These are phyloP conservation scores for Micractinium conductrix DNA, from an alignment of 139 green algal species.

Conservation along the genomic window DNA sequence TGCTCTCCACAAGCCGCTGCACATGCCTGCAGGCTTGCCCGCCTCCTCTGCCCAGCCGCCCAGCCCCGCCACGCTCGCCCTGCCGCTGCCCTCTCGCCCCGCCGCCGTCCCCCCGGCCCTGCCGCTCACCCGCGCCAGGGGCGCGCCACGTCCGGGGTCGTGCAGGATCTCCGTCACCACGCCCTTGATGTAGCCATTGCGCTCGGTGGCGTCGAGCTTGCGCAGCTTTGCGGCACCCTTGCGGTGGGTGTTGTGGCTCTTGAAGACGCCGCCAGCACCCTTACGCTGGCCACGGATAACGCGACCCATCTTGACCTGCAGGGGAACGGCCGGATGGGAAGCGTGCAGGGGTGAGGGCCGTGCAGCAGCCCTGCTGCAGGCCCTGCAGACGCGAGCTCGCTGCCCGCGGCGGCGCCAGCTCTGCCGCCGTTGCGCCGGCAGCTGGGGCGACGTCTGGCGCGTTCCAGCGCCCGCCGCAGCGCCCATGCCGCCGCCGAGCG, in stretches of 20 bases:
- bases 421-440: too few relatives aligned
- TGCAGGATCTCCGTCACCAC: slow-evolving; percentile 98
- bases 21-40: neutral
- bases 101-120: neutral
- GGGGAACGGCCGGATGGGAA: too few relatives aligned
- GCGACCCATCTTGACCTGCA: slow-evolving; percentile 88
- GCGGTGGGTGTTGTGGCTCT: slow-evolving; percentile 93
- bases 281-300: slow-evolving; percentile 99
- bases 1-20: too few relatives aligned
- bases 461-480: too few relatives aligned
- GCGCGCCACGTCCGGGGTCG: slow-evolving; percentile 95
- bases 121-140: slow-evolving; percentile 88
- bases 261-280: slow-evolving; percentile 96
- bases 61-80: neutral
- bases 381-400: too few relatives aligned
- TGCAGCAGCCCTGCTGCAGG: too few relatives aligned
- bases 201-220: slow-evolving; percentile 85
- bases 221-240: slow-evolving; percentile 96
- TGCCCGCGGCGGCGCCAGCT: too few relatives aligned
- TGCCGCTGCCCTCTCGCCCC: neutral
- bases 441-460: too few relatives aligned
- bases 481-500: too few relatives aligned
- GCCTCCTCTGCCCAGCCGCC: neutral
- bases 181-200: slow-evolving; percentile 95
- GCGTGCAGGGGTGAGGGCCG: too few relatives aligned